Base-by-base conservation (phyloP, 169 alveolate genomes). In the Plasmodium blacklocki region DNA sequence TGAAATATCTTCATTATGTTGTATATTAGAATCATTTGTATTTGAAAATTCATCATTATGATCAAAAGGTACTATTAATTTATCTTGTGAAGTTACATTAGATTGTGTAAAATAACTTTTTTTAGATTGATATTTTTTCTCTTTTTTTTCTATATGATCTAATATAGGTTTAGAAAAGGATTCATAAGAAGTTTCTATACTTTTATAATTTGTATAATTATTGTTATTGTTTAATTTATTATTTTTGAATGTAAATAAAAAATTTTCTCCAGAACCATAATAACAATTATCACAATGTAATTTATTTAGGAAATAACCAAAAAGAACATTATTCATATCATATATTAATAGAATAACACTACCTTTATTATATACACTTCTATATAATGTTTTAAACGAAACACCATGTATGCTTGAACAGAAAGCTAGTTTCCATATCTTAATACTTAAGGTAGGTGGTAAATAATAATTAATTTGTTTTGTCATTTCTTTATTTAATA, bases 241-340 rank as follows among this genome's bases (percentile, higher is more conserved):
- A 3, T 67, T 32, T 68, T 74, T 88, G 73, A 94, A 94, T 58
- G 93, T 94, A 90, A 93, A 94, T 60, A 94, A 95, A 78, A 96
- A 95, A 85, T 95, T 96, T 59, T 96, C 96, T 26, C 96, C 96
- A 18, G 98, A 93, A 19, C 98, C 98, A 59, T 96, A 96, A 88
- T 94, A 95, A 60, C 93, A 88, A 64, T 91, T 87, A 32, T 93
- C 92, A 75, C 92, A 83, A 23, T 73, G 93, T 15, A 95, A 78
- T 73, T 93, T 96, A 3, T 93, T 95, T 19, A 95, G 86, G 88
- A 96, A 96, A 9, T 96, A 95, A 50, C 98, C 98, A 64, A 96
- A 96, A 8, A 95, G 93, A 26, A 93, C 96, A 32, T 97, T 97
- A 39, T 88, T 52, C 73, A 94, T 87, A 67, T 96, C 98, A 74